Percentiles rank a stretch among this genome's conserved stretches.
Conservation (phyloP, 345 rosid genomes). For the Orychophragmus violaceus region DNA sequence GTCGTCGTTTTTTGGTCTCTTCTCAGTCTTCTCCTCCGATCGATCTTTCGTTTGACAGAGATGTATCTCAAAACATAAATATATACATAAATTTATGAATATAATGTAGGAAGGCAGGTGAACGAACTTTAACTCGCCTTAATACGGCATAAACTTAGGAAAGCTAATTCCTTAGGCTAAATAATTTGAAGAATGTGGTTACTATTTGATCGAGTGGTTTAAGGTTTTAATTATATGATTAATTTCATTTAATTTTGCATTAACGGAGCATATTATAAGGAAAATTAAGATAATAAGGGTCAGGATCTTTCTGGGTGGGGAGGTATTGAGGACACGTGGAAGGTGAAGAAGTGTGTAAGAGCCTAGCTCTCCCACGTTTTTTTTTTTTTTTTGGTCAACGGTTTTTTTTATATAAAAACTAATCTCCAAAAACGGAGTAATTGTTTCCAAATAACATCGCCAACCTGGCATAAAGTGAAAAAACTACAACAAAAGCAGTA, state of each 20-base stretch:
- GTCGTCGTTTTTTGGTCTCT: slow-evolving; percentile 15
- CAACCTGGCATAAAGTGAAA: too few species aligned
- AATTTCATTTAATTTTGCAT: neutral
- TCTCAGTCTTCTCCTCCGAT: slow-evolving; percentile 17
- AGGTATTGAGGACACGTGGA: slow-evolving; percentile 13
- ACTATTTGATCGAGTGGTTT: neutral
- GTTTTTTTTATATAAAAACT: too few species aligned
- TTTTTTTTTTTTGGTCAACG: too few species aligned
- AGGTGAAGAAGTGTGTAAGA: neutral
- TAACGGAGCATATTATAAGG: neutral
- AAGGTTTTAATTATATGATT: neutral
- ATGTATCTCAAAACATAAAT: neutral
- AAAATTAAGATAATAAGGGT: neutral
- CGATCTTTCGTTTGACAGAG: slow-evolving; percentile 25
- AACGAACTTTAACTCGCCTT: slow-evolving; percentile 15
- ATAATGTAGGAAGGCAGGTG: slow-evolving; percentile 9
- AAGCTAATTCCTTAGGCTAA: neutral
- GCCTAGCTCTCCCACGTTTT: slow-evolving; percentile 20
- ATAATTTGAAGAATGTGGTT: neutral
- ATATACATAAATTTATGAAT: neutral
- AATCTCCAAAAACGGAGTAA: too few species aligned
- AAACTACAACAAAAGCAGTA: too few species aligned
- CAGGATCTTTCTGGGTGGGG: neutral
- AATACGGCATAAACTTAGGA: neutral
- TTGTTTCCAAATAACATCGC: too few species aligned